Conservation (phyloP, 2,329 filamentous ascomycete genomes). For the Penicillium sp. region DNA sequence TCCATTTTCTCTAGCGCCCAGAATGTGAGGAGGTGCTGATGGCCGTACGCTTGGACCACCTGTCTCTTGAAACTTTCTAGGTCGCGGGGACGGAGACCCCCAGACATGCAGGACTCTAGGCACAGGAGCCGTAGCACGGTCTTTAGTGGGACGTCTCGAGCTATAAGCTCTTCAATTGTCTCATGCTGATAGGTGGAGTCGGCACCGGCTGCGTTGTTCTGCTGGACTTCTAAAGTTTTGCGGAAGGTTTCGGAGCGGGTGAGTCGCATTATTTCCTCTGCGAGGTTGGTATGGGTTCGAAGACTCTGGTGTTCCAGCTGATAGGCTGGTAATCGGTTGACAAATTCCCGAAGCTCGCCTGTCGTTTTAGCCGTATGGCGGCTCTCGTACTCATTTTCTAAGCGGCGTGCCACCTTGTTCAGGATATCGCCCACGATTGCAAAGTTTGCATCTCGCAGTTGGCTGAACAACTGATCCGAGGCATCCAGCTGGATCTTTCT, state of each 20-base stretch:
- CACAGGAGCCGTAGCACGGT: constrained; percentile 82
- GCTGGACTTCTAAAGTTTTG: constrained; percentile 85
- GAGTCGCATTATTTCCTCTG: constrained; percentile 92
- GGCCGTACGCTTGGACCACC: constrained; percentile 88
- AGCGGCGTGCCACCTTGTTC: constrained; percentile 83
- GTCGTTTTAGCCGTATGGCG: constrained; percentile 84
- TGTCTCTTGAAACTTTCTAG: constrained; percentile 85
- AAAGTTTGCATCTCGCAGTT: constrained; percentile 89
- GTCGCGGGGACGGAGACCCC: constrained; percentile 83
- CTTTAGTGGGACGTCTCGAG: constrained; percentile 75
- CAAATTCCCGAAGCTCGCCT: constrained; percentile 88
- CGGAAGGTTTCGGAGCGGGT: constrained; percentile 88
- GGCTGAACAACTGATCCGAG: constrained; percentile 82
- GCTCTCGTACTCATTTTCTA: constrained; percentile 84
- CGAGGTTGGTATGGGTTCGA: constrained; percentile 86
- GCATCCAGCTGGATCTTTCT: constrained; percentile 86
- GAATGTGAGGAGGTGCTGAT: constrained; percentile 89
- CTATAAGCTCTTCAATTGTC: constrained; percentile 89
- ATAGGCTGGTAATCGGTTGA: constrained; percentile 86
- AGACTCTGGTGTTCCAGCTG: constrained; percentile 90
- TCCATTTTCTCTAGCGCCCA: constrained; percentile 85
- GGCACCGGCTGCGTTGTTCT: constrained; percentile 86
- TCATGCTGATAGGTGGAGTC: constrained; percentile 89
- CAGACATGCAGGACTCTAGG: constrained; percentile 85
- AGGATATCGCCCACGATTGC: constrained; percentile 85